Conservation (phyloP, 257 asterid species). For the Hygrophila difformis region DNA sequence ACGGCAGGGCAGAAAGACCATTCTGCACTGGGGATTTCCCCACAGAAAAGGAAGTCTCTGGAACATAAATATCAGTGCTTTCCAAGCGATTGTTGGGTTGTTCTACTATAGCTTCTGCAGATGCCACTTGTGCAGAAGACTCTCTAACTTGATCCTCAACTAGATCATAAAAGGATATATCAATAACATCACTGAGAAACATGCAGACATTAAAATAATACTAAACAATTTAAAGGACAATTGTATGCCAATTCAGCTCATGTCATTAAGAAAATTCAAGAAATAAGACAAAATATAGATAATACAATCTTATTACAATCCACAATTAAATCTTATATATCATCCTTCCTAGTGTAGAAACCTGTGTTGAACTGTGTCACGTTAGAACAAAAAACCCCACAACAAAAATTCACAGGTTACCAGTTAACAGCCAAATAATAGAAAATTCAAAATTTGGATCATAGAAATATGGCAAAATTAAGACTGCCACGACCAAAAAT, state of each 20-base stretch:
- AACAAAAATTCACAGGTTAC: too few relatives aligned
- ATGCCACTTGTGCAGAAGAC: constrained; percentile 27
- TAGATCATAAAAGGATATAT: neutral
- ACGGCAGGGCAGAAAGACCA: constrained; percentile 37
- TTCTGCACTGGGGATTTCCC: constrained; percentile 78
- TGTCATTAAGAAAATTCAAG: neutral
- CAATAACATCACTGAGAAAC: neutral
- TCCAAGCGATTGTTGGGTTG: constrained; percentile 32
- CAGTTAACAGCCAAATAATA: too few relatives aligned
- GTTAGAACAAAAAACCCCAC: neutral
- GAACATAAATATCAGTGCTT: constrained; percentile 40
- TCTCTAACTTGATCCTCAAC: constrained; percentile 34
- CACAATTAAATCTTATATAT: too few relatives aligned
- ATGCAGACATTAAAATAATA: constrained; percentile 11
- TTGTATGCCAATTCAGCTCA: neutral
- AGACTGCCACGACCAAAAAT: too few relatives aligned
- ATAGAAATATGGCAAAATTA: too few relatives aligned
- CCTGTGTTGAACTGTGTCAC: neutral
- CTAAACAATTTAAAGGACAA: neutral
- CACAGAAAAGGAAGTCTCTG: constrained; percentile 61
- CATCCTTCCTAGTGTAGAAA: neutral
- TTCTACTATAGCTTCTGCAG: constrained; percentile 26
- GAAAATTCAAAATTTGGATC: neutral
- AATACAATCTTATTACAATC: too few relatives aligned
- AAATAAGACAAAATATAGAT: too few relatives aligned